These are phyloP conservation scores for Chamaecyparis obtusa DNA, from an alignment of 75 land plant genomes.

Conservation along the genomic window DNA sequence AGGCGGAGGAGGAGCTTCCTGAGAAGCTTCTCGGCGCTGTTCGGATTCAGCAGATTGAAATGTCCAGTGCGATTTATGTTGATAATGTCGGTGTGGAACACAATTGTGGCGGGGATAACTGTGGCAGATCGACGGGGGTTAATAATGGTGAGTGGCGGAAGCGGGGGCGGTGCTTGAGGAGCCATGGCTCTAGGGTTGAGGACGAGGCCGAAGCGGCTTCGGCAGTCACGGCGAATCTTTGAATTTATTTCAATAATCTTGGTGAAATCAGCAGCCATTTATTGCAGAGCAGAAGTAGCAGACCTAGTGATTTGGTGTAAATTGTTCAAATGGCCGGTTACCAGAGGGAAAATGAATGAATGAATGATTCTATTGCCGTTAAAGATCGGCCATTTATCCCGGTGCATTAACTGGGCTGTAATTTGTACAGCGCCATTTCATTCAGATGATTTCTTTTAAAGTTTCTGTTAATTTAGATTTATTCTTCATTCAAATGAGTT, in stretches of 20 bases:
- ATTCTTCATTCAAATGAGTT: not conserved
- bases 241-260: not conserved
- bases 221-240: not conserved
- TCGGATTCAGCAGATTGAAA: constrained; percentile 86
- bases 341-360: not conserved
- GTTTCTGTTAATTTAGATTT: not conserved
- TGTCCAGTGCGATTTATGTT: constrained; percentile 60
- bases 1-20: constrained; percentile 87
- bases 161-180: not conserved
- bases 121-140: not conserved
- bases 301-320: not conserved
- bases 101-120: not conserved
- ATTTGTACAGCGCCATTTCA: not conserved
- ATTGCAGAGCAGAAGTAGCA: too few relatives aligned
- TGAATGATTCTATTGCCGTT: too few relatives aligned
- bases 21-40: constrained; percentile 80
- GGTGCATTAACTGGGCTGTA: not conserved
- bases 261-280: too few relatives aligned
- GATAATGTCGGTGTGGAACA: constrained; percentile 10
- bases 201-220: not conserved
- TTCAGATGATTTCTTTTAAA: not conserved
- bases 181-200: not conserved
- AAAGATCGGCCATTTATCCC: too few relatives aligned
- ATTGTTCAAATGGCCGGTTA: not conserved
- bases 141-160: not conserved